A percentile compares a stretch with the other conserved stretches of the same genome.
phyloP scores from a whole-genome alignment of 106 monocot genomes.

The Dendrobium catenatum region DNA sequence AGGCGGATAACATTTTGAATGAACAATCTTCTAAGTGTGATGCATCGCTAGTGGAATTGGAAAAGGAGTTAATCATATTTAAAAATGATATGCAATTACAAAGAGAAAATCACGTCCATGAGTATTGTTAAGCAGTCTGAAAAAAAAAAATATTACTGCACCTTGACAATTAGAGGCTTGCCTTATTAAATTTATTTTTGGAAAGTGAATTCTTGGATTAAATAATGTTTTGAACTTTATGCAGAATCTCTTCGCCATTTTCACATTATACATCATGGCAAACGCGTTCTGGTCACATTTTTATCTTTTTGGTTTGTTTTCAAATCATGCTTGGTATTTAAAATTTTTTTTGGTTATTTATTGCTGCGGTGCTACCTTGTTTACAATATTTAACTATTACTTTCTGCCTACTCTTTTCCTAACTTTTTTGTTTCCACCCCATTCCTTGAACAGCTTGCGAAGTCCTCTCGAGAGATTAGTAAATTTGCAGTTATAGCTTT shows the following conservation, averaged over 20 bases:
- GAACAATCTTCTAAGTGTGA: too few species aligned
- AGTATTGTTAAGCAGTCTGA: too few species aligned
- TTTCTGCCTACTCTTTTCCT: not conserved
- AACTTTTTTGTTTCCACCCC: not conserved
- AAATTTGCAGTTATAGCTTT: slow-evolving; percentile 65
- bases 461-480: slow-evolving; percentile 52
- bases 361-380: not conserved
- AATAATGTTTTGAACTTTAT: not conserved
- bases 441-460: slow-evolving; percentile 45
- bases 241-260: not conserved
- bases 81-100: too few species aligned
- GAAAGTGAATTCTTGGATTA: not conserved
- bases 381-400: not conserved
- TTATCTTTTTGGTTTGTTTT: not conserved
- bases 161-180: not conserved
- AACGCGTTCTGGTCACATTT: not conserved
- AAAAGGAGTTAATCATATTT: too few species aligned
- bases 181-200: not conserved
- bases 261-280: not conserved
- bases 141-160: too few species aligned
- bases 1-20: too few species aligned
- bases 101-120: too few species aligned
- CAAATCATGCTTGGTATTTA: not conserved
- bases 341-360: not conserved
- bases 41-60: too few species aligned